Conservation (phyloP, 495 filamentous ascomycete species). For the Hypoxylon lenormandii region DNA sequence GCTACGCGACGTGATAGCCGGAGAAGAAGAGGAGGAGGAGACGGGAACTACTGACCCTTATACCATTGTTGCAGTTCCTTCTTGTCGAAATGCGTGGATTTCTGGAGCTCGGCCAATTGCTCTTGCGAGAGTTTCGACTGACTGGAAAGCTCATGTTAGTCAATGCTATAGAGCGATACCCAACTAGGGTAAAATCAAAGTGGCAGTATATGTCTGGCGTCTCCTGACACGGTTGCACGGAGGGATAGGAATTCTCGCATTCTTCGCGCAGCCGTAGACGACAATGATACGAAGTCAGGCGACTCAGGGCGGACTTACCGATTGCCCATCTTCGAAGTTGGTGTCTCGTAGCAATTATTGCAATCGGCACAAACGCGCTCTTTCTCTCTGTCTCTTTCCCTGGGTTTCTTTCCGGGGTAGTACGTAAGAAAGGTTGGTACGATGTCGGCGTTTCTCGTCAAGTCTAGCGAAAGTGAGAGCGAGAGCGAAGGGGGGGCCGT, state of each 20-base stretch:
- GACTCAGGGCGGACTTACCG: constrained; percentile 54
- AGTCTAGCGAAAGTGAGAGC: constrained; percentile 20
- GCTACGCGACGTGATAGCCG: constrained; percentile 1
- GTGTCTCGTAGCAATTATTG: constrained; percentile 15
- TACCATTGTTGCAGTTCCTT: constrained; percentile 99
- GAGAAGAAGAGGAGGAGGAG: neutral
- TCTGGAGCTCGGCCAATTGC: constrained; percentile 93
- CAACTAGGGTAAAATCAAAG: too few species aligned
- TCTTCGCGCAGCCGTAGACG: constrained; percentile 15
- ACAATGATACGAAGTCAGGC: constrained; percentile 20
- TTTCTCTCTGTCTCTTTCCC: constrained; percentile 1
- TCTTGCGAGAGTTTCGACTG: constrained; percentile 95
- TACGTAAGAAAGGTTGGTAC: neutral
- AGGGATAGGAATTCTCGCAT: constrained; percentile 32
- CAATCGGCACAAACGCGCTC: constrained; percentile 3
- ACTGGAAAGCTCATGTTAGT: constrained; percentile 58
- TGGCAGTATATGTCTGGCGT: constrained; percentile 8
- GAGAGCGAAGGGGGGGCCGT: constrained; percentile 26
- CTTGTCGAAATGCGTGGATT: constrained; percentile 98
- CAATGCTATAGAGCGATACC: neutral
- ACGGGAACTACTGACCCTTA: constrained; percentile 74
- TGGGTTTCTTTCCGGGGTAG: neutral
- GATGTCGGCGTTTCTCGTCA: constrained; percentile 25
- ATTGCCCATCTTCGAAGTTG: constrained; percentile 58
- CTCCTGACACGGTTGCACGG: constrained; percentile 6